These are phyloP conservation scores for Aplosporella prunicola DNA, from an alignment of 2,329 filamentous ascomycete genomes.

Conservation along the genomic window DNA sequence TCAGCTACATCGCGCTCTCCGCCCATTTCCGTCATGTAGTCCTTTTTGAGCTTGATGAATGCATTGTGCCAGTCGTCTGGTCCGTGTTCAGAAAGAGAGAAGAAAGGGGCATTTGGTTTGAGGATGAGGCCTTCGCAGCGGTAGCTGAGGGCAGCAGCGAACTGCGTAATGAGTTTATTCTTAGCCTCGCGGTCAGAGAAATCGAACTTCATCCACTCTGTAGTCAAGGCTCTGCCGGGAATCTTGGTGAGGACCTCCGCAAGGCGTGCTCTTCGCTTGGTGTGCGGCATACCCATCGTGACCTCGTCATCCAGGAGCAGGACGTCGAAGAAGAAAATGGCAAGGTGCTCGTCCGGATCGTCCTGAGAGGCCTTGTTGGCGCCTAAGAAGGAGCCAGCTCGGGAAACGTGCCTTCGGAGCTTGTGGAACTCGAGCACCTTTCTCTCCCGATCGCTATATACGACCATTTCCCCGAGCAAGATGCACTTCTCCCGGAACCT, in stretches of 20 bases:
- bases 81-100: conserved; percentile 31
- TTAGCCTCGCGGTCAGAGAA: conserved; percentile 48
- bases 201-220: conserved; percentile 57
- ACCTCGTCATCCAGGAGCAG: conserved; percentile 47
- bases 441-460: conserved; percentile 59
- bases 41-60: conserved; percentile 80
- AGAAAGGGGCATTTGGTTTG: conserved; percentile 73
- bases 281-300: conserved; percentile 45
- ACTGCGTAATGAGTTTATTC: conserved; percentile 47
- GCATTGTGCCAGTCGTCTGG: conserved; percentile 12
- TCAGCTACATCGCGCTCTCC: conserved; percentile 60
- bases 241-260: conserved; percentile 45
- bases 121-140: conserved; percentile 71
- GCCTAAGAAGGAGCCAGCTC: conserved; percentile 62
- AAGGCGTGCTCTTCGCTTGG: conserved; percentile 52
- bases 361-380: conserved; percentile 57
- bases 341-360: conserved; percentile 47
- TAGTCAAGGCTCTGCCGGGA: conserved; percentile 56
- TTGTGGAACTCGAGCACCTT: conserved; percentile 69
- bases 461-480: conserved; percentile 72
- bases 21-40: conserved; percentile 69
- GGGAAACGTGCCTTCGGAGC: conserved; percentile 67
- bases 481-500: conserved; percentile 59
- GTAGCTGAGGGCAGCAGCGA: conserved; percentile 56
- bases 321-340: conserved; percentile 54